Conservation (phyloP, 2,329 filamentous ascomycete genomes). For the Hymenotorrendiella dingleyae region DNA sequence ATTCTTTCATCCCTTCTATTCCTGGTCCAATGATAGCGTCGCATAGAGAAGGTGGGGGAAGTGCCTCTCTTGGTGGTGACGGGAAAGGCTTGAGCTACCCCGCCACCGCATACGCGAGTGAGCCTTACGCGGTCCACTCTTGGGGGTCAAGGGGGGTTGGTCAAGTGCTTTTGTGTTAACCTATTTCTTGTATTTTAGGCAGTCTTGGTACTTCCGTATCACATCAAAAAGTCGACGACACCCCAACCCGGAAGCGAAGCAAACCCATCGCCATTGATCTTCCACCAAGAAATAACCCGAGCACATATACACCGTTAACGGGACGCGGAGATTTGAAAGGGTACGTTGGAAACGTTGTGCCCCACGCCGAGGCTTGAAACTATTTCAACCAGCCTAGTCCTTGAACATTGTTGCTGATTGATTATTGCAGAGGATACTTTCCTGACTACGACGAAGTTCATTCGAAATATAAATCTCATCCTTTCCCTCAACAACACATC, state of each 20-base stretch:
- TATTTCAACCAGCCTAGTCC: neutral
- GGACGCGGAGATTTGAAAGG: constrained; percentile 53
- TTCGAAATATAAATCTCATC: constrained; percentile 6
- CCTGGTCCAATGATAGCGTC: neutral
- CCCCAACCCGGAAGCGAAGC: constrained; percentile 30
- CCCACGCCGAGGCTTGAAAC: no score
- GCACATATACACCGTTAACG: constrained; percentile 42
- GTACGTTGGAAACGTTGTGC: constrained; percentile 44
- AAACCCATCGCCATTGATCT: constrained; percentile 46
- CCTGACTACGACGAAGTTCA: constrained; percentile 48
- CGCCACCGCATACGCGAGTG: constrained; percentile 17
- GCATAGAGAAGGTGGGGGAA: neutral
- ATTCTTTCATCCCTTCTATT: no score
- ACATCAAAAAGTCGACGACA: constrained; percentile 7
- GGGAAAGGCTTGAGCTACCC: constrained; percentile 16
- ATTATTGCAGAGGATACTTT: constrained; percentile 49
- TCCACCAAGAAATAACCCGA: constrained; percentile 39
- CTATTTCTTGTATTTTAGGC: no score
- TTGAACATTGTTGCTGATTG: constrained; percentile 4
- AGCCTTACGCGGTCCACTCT: no score
- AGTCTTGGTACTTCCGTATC: constrained; percentile 1
- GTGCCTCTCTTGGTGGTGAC: constrained; percentile 10
- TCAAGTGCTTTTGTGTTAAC: no score
- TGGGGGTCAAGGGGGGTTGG: no score
- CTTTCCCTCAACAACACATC: constrained; percentile 4